Percentiles rank a stretch among this genome's conserved stretches.
Evolutionary conservation across 2,329 filamentous ascomycete genomes (phyloP).

Genomic region (Hyphodiscus sp.): DNA sequence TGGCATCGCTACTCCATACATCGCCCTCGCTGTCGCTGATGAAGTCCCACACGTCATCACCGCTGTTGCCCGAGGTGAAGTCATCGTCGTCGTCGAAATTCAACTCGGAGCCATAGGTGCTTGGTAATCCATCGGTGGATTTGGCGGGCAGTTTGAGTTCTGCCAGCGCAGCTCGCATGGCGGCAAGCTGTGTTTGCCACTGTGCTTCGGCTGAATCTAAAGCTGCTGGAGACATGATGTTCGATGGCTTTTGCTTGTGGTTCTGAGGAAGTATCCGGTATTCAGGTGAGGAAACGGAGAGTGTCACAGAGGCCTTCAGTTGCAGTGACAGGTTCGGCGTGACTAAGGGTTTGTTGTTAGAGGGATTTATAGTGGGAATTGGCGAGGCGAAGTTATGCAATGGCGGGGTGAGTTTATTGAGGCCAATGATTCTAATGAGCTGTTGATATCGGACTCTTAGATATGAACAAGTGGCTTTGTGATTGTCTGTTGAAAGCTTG

Average conservation of each 20-base stretch:
- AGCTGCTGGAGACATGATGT: conserved; percentile 15
- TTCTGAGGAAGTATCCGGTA: too few relatives aligned
- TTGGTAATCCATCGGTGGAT: conserved; percentile 36
- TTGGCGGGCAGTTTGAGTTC: conserved; percentile 51
- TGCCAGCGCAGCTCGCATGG: conserved; percentile 81
- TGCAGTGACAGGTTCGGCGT: too few relatives aligned
- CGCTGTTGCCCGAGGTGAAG: conserved; percentile 47
- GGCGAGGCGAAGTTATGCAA: too few relatives aligned
- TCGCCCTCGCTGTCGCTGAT: conserved; percentile 70
- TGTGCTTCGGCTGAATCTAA: conserved; percentile 41
- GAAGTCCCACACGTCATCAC: conserved; percentile 88
- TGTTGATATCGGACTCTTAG: too few relatives aligned
- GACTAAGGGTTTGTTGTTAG: too few relatives aligned
- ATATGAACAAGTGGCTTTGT: too few relatives aligned
- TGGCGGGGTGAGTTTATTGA: too few relatives aligned
- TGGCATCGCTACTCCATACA: conserved; percentile 58
- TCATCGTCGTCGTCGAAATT: conserved; percentile 60
- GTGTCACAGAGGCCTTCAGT: too few relatives aligned
- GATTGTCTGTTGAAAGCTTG: too few relatives aligned
- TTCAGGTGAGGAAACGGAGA: too few relatives aligned
- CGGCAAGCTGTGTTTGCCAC: conserved; percentile 80
- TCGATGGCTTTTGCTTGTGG: neutral
- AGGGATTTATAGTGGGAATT: too few relatives aligned
- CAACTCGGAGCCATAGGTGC: conserved; percentile 49
- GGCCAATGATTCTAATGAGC: too few relatives aligned